A percentile compares a stretch with the other conserved stretches of the same genome.
Evolutionary conservation across 106 monocot species (phyloP).

Genomic region (Ottelia alismoides): DNA sequence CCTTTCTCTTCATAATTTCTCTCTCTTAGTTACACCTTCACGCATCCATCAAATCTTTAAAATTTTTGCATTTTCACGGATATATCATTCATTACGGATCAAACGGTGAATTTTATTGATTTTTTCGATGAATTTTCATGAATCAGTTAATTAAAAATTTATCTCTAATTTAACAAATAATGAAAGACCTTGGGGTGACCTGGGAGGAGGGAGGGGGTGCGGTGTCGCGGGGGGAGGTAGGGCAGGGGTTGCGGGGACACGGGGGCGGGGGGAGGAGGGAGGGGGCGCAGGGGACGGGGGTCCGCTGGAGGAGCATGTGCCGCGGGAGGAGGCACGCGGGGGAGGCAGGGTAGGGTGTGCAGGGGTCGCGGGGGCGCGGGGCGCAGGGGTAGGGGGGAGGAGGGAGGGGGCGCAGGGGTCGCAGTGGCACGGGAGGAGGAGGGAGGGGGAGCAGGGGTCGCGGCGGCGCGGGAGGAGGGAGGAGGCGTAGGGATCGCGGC

Average conservation of each 20-base stretch:
- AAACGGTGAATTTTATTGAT: too few species aligned
- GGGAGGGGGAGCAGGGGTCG: conserved; percentile 4
- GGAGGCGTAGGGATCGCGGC: background rate
- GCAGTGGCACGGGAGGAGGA: conserved; percentile 19
- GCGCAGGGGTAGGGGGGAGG: background rate
- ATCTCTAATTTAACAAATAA: too few species aligned
- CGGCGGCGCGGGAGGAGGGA: conserved; percentile 2
- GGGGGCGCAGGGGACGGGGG: background rate
- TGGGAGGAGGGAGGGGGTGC: too few species aligned
- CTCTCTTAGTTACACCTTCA: too few species aligned
- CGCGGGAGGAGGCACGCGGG: background rate
- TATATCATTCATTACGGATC: too few species aligned
- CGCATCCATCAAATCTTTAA: too few species aligned
- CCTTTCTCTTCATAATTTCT: too few species aligned
- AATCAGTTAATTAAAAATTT: too few species aligned
- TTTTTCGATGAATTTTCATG: too few species aligned
- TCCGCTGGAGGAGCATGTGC: background rate
- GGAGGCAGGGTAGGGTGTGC: background rate
- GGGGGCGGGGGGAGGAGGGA: background rate
- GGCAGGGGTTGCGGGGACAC: background rate
- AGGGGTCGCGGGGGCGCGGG: background rate
- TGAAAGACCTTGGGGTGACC: too few species aligned
- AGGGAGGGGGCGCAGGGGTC: conserved; percentile 27
- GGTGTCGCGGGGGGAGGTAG: too few species aligned
- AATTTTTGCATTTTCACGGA: too few species aligned